Evolutionary conservation across 139 green algal genomes (phyloP).

Genomic region (Protoeuglena noctilucae): DNA sequence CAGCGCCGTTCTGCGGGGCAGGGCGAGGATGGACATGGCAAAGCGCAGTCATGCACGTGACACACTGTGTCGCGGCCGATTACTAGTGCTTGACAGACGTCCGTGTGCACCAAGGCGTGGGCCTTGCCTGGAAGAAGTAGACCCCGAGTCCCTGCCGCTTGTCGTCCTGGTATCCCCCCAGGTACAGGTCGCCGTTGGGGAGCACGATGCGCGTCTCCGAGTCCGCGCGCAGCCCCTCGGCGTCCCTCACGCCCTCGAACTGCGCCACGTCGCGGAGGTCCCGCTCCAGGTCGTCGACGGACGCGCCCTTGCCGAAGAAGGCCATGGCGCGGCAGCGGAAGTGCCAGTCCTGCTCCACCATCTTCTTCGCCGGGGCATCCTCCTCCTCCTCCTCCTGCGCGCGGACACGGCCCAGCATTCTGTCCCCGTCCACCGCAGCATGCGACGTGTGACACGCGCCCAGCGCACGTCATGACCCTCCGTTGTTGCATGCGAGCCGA

Average conservation of each 20-base stretch:
- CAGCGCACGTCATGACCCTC: too few species aligned
- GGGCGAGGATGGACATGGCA: too few species aligned
- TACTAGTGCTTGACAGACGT: too few species aligned
- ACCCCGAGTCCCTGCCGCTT: constrained; percentile 32
- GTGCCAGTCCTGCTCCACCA: neutral
- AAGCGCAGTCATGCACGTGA: too few species aligned
- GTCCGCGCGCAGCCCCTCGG: neutral
- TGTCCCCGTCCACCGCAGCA: too few species aligned
- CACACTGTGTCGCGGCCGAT: too few species aligned
- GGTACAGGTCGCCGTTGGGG: constrained; percentile 42
- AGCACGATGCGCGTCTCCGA: constrained; percentile 10
- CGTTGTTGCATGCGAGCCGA: too few species aligned
- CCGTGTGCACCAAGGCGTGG: too few species aligned
- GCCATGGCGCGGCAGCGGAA: neutral
- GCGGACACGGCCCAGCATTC: too few species aligned
- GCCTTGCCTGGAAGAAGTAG: constrained; percentile 46
- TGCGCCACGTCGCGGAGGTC: neutral
- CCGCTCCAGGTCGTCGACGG: neutral
- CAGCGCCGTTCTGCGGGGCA: constrained; percentile 29
- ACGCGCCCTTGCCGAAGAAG: neutral
- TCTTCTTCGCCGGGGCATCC: neutral
- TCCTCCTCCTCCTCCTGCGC: neutral
- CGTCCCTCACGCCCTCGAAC: neutral
- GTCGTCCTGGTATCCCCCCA: constrained; percentile 37
- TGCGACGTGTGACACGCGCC: too few species aligned